phyloP scores from a whole-genome alignment of 257 asterid genomes.

The Avicennia marina region DNA sequence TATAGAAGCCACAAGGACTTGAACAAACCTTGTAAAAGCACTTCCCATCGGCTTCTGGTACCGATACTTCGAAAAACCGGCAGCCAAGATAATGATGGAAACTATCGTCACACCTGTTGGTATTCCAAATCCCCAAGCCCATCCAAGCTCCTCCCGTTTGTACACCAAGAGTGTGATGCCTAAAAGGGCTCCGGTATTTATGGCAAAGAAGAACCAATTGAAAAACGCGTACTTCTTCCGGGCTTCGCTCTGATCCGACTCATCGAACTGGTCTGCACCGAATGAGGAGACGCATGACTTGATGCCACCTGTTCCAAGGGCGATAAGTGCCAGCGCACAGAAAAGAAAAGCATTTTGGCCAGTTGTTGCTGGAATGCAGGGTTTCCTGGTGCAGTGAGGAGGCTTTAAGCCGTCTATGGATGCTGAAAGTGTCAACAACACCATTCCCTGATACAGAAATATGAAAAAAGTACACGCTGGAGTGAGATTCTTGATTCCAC shows the following conservation, averaged over 20 bases:
- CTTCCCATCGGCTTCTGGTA: conserved; percentile 80
- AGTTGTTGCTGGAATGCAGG: conserved; percentile 48
- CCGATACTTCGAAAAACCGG: conserved; percentile 49
- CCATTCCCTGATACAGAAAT: conserved; percentile 54
- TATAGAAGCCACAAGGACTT: conserved; percentile 48
- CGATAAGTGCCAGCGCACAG: conserved; percentile 54
- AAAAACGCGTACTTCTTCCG: conserved; percentile 61
- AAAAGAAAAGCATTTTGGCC: conserved; percentile 50
- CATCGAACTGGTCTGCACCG: conserved; percentile 78
- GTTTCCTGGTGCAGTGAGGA: conserved; percentile 41
- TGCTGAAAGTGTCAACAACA: conserved; percentile 64
- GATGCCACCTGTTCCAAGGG: conserved; percentile 82
- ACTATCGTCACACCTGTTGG: conserved; percentile 47
- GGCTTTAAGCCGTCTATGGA: conserved; percentile 58
- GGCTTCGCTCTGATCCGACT: conserved; percentile 43
- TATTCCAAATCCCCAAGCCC: conserved; percentile 71
- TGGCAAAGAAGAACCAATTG: conserved; percentile 87
- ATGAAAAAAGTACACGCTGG: background rate
- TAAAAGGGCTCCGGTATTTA: conserved; percentile 73
- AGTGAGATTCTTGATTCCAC: background rate
- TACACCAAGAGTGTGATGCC: conserved; percentile 69
- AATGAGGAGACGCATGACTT: conserved; percentile 82
- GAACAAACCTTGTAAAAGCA: conserved; percentile 68
- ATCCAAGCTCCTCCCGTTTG: conserved; percentile 52
- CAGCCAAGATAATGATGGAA: conserved; percentile 39